These are phyloP conservation scores for Pisolithus microcarpus DNA, from an alignment of 768 basidiomycete species.

Conservation along the genomic window DNA sequence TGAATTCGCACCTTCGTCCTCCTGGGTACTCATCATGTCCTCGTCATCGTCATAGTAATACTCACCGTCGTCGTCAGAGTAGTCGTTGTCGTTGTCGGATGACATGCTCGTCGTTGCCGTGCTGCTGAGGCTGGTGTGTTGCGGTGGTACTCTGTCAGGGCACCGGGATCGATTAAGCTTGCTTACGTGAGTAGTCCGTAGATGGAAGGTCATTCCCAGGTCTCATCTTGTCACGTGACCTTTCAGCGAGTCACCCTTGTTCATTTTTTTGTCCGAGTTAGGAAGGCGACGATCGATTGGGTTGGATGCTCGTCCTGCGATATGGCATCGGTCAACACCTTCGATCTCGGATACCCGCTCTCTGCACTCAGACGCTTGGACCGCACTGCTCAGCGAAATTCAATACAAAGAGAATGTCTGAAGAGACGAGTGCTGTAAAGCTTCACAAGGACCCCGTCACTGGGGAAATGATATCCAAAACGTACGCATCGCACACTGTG, in stretches of 20 bases:
- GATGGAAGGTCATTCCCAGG: background rate
- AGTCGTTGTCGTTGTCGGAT: conserved; percentile 69
- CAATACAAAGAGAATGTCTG: conserved; percentile 28
- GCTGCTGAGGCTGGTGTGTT: conserved; percentile 4
- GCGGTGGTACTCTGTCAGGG: background rate
- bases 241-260: background rate
- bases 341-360: conserved; percentile 6
- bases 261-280: conserved; percentile 9
- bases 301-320: conserved; percentile 21
- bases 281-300: conserved; percentile 21
- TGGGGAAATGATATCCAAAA: conserved; percentile 96
- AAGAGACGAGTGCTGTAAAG: conserved; percentile 27
- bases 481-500: conserved; percentile 44
- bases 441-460: conserved; percentile 76
- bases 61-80: conserved; percentile 59
- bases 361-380: conserved; percentile 1
- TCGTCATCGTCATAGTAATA: conserved; percentile 72
- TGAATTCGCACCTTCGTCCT: conserved; percentile 35
- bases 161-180: conserved; percentile 22
- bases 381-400: conserved; percentile 4
- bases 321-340: conserved; percentile 8
- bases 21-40: conserved; percentile 54
- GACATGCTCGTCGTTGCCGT: conserved; percentile 32
- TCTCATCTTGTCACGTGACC: background rate
- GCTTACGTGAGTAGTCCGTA: conserved; percentile 19